Base-by-base conservation (phyloP, 345 rosid species). In the Citrus mangshanensis region DNA sequence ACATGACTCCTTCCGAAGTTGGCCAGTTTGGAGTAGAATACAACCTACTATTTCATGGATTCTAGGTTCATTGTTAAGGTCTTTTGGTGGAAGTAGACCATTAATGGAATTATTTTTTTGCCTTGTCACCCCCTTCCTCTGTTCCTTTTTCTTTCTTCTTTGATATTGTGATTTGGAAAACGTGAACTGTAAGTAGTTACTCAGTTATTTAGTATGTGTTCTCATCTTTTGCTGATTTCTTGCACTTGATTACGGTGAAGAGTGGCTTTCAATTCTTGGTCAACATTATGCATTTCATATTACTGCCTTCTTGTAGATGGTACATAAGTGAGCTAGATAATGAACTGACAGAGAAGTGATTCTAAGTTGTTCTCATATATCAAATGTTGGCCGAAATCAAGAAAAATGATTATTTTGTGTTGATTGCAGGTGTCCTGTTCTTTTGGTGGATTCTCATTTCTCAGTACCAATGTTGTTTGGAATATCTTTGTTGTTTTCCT, bases 351-450 rank as follows among this genome's bases (percentile, higher is more conserved):
- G 55, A 72, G 13, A 10, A 35, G 19, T 34, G 21, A 21, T 24
- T n/a, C 55, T 24, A 25, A 30, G 9, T 21, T 5, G 8, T 37
- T 77, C 28, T 68, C 30, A 37, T 21, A 0, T n/a, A 40, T 58
- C 24, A 3, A 3, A 24, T 37, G 37, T 72, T 42, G 25, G 16
- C 6, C 49, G 25, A 64, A 68, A 35, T 49, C 19, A 4, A 35
- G 77, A 13, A 35, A 51, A 58, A 19, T 49, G 14, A 38, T 70
- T 42, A 24, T 25, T 42, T 58, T 63, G 24, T 67, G 5, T 14
- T 64, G 56, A 55, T 70, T 78, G 60, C 82, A 81, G 87, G 58
- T 30, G 12, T 30, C 55, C 46, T 24, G 21, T 8, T 19, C 46
- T 72, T 60, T 49, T 55, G 73, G 16, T 37, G 55, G 79, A 42